These are phyloP conservation scores for Spatholobus suberectus DNA, from an alignment of 306 rosid species.

Conservation along the genomic window DNA sequence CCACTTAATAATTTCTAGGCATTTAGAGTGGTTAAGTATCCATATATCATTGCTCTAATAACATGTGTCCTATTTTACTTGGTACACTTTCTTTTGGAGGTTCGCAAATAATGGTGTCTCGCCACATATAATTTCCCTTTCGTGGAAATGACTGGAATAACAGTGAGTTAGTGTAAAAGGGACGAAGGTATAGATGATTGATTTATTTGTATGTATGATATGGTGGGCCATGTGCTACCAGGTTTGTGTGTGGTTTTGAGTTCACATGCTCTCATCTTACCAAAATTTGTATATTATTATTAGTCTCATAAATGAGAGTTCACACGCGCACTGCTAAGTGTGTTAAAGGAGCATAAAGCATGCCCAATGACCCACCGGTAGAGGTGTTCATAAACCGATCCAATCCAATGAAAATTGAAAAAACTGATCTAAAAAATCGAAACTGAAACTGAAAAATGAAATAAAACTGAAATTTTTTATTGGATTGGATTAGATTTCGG, in stretches of 20 bases:
- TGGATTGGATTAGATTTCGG: too few relatives aligned
- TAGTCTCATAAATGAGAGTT: neutral
- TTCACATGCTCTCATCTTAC: neutral
- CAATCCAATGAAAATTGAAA: too few relatives aligned
- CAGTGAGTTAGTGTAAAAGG: neutral
- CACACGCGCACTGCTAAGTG: neutral
- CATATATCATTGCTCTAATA: too few relatives aligned
- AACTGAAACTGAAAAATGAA: too few relatives aligned
- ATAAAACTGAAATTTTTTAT: too few relatives aligned
- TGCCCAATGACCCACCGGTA: neutral
- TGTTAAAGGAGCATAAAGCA: neutral
- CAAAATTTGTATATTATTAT: neutral
- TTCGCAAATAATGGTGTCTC: neutral
- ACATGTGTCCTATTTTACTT: neutral
- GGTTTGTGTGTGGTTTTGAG: neutral
- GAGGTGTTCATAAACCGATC: too few relatives aligned
- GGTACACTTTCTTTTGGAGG: neutral
- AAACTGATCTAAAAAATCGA: too few relatives aligned
- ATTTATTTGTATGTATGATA: neutral
- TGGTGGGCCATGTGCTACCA: constrained; percentile 39
- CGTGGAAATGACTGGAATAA: neutral
- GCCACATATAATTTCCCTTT: neutral
- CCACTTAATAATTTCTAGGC: too few relatives aligned
- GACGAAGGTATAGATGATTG: neutral
- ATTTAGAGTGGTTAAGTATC: too few relatives aligned